These are phyloP conservation scores for Acacia confusa DNA, from an alignment of 306 rosid genomes.

Conservation along the genomic window DNA sequence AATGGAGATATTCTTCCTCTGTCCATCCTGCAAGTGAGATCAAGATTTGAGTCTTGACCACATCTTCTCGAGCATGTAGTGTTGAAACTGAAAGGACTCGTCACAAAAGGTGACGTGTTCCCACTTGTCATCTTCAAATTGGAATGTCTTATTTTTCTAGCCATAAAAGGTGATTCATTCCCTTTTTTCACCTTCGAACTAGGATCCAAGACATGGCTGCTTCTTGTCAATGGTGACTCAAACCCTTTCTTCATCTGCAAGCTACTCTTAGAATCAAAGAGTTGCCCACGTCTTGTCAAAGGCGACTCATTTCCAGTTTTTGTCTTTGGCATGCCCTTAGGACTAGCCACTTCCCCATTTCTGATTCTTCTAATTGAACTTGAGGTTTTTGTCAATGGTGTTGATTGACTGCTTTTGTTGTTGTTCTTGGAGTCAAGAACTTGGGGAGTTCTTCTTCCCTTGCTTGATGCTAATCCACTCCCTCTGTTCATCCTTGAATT, in stretches of 20 bases:
- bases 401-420: constrained; percentile 25
- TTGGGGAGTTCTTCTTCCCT: constrained; percentile 29
- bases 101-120: constrained; percentile 6
- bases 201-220: not conserved
- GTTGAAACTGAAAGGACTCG: constrained; percentile 25
- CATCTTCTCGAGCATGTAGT: not conserved
- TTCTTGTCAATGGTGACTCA: constrained; percentile 15
- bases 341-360: not conserved
- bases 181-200: not conserved
- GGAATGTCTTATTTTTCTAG: constrained; percentile 6
- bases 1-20: constrained; percentile 28
- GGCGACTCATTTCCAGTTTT: not conserved
- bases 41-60: constrained; percentile 23
- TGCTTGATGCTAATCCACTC: constrained; percentile 31
- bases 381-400: not conserved
- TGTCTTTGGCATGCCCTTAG: not conserved
- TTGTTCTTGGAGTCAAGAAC: constrained; percentile 39
- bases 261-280: constrained; percentile 24
- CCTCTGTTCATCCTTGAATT: constrained; percentile 35
- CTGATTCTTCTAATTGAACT: constrained; percentile 32
- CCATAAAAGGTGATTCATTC: not conserved
- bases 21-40: not conserved
- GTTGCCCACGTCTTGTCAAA: not conserved
- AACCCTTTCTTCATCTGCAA: constrained; percentile 18
- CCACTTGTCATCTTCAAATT: constrained; percentile 23